Conservation (phyloP, 257 asterid species). For the Salvia rosmarinus region DNA sequence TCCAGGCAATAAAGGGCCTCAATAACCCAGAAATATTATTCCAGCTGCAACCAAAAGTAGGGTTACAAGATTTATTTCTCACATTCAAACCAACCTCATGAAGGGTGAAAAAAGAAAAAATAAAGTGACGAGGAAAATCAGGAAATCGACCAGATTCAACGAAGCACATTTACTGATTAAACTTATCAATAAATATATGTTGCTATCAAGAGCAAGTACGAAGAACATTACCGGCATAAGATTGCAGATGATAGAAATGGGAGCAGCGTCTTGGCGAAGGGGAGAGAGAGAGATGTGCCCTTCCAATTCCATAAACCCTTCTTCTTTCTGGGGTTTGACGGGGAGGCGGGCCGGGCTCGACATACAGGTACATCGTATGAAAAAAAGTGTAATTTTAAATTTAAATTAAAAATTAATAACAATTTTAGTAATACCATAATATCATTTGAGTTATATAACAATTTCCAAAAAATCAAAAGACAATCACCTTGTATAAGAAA, state of each 20-base stretch:
- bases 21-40: not conserved
- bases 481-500: too few species aligned
- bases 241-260: not conserved
- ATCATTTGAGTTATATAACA: too few species aligned
- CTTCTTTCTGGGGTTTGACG: conserved; percentile 20
- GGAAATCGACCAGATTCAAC: not conserved
- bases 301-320: conserved; percentile 18
- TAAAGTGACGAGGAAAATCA: not conserved
- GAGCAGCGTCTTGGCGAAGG: not conserved
- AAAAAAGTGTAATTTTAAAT: too few species aligned
- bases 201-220: not conserved
- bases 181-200: not conserved
- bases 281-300: not conserved
- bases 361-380: too few species aligned
- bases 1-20: not conserved
- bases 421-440: too few species aligned
- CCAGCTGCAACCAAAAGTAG: conserved; percentile 19
- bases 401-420: too few species aligned
- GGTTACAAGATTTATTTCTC: not conserved
- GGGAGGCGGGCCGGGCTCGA: conserved; percentile 24
- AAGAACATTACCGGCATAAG: conserved; percentile 1
- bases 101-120: not conserved
- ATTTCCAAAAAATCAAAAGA: too few species aligned
- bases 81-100: not conserved
- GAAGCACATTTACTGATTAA: not conserved